Percentiles rank a stretch among this genome's conserved stretches.
These are phyloP conservation scores for Backusella australiensis DNA, from an alignment of 192 early-diverging fungal species.

Conservation along the genomic window DNA sequence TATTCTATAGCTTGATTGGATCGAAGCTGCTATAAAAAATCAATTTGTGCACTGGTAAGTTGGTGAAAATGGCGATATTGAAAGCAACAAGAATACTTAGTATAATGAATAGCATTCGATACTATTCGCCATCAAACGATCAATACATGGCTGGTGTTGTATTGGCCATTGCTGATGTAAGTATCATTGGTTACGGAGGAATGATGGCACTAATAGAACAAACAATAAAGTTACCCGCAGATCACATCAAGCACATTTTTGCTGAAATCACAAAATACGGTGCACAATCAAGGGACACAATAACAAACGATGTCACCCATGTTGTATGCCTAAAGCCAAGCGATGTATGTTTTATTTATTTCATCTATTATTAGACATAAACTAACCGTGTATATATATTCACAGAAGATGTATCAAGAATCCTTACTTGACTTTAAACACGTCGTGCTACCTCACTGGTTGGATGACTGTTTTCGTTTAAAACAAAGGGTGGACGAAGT, in stretches of 20 bases:
- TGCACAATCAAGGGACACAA: slow-evolving; percentile 30
- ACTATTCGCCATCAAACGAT: background rate
- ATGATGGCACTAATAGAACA: background rate
- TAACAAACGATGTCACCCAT: slow-evolving; percentile 41
- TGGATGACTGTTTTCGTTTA: slow-evolving; percentile 62
- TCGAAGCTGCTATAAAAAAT: background rate
- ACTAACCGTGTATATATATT: background rate
- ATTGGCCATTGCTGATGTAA: background rate
- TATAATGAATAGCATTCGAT: background rate
- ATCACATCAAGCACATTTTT: slow-evolving; percentile 30
- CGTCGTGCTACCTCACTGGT: slow-evolving; percentile 69
- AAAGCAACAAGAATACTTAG: background rate
- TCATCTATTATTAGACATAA: background rate
- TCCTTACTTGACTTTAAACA: slow-evolving; percentile 42
- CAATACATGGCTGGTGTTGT: background rate
- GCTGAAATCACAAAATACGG: slow-evolving; percentile 25
- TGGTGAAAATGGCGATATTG: no score
- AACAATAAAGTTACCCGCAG: slow-evolving; percentile 14
- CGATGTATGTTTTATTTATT: slow-evolving; percentile 9
- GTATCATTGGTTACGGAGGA: background rate
- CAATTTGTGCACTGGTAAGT: slow-evolving; percentile 13
- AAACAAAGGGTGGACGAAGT: slow-evolving; percentile 47
- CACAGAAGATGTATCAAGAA: slow-evolving; percentile 44
- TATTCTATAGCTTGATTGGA: slow-evolving; percentile 8
- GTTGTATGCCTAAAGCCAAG: slow-evolving; percentile 22